These are phyloP conservation scores for Chlorokybus atmophyticus DNA, from an alignment of 139 green algal genomes.

Conservation along the genomic window DNA sequence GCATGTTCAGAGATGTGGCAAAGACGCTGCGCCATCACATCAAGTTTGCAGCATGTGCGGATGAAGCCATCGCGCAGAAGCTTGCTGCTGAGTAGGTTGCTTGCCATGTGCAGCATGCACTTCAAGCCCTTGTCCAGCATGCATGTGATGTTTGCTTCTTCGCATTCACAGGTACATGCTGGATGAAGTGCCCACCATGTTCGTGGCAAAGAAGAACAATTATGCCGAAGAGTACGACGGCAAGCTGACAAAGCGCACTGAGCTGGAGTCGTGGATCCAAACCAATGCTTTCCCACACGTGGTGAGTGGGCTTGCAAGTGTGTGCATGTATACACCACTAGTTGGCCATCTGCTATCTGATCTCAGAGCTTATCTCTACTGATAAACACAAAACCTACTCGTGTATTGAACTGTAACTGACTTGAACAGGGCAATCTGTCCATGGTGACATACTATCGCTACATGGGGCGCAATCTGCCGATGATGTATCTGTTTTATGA, in stretches of 20 bases:
- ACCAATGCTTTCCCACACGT: constrained; percentile 16
- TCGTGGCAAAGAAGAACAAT: background rate
- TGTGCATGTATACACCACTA: too few species aligned
- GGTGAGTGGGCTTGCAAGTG: too few species aligned
- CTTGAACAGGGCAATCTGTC: constrained; percentile 22
- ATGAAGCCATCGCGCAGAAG: background rate
- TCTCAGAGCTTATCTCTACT: too few species aligned
- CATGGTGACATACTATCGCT: constrained; percentile 18
- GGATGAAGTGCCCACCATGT: background rate
- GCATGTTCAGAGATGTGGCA: background rate
- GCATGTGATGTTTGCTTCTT: background rate
- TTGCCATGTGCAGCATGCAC: background rate
- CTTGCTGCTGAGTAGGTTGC: background rate
- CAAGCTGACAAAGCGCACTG: background rate
- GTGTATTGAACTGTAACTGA: too few species aligned
- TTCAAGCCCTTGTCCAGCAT: background rate
- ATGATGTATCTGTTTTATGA: constrained; percentile 19
- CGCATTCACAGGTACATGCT: background rate
- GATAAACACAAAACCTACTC: too few species aligned
- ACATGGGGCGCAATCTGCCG: constrained; percentile 1
- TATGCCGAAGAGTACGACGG: background rate
- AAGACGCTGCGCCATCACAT: background rate
- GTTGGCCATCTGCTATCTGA: too few species aligned
- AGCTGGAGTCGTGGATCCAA: constrained; percentile 9
- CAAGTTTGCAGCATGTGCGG: background rate